phyloP scores from a whole-genome alignment of 805 yeast genomes.

The Debaryomyces tyrocola region DNA sequence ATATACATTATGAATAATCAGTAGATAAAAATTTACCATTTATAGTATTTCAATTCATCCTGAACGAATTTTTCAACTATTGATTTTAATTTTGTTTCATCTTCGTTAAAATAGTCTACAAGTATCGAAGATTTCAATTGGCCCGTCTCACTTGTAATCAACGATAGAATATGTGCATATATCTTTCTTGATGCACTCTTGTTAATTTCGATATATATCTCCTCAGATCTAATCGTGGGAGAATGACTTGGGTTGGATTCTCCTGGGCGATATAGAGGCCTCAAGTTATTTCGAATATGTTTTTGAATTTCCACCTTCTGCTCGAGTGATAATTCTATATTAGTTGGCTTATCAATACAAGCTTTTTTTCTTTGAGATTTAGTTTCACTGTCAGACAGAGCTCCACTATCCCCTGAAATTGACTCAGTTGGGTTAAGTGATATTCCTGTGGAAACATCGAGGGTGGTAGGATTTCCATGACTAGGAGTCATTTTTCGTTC shows the following conservation, averaged over 20 bases:
- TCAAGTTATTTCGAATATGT: conserved; percentile 51
- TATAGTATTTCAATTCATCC: conserved; percentile 15
- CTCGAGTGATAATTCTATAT: conserved; percentile 27
- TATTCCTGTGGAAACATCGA: too few relatives aligned
- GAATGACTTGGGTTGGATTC: conserved; percentile 27
- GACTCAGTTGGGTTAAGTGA: too few relatives aligned
- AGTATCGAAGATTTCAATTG: conserved; percentile 6
- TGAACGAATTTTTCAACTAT: conserved; percentile 25
- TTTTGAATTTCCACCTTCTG: conserved; percentile 60
- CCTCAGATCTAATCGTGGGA: conserved; percentile 26
- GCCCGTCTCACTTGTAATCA: conserved; percentile 6
- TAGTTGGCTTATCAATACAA: background rate
- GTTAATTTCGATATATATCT: conserved; percentile 58
- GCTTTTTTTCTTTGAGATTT: background rate
- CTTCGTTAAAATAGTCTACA: conserved; percentile 16
- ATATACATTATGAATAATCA: background rate
- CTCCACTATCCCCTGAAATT: background rate
- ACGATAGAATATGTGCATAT: conserved; percentile 39
- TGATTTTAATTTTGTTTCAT: conserved; percentile 14
- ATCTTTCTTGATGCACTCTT: conserved; percentile 59
- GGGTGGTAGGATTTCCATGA: too few relatives aligned
- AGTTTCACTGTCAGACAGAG: background rate
- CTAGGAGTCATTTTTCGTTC: background rate
- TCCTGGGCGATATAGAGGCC: conserved; percentile 44
- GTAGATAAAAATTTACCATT: background rate